Conservation (phyloP, 345 rosid species). For the Geranium brycei region DNA sequence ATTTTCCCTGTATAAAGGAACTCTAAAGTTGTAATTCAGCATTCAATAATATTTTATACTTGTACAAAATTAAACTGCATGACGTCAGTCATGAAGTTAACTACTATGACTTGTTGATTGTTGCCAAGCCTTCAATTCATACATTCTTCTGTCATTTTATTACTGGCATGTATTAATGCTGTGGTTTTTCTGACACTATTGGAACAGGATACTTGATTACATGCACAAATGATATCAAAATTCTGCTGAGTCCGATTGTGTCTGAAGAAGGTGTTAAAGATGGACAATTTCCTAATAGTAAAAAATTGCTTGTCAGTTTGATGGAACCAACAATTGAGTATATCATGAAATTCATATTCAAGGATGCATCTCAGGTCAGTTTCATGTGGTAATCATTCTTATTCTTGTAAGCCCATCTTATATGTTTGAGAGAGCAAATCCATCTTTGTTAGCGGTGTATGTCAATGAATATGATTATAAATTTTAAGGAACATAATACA, state of each 20-base stretch:
- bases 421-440: not conserved
- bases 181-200: slow-evolving; percentile 10
- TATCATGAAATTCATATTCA: slow-evolving; percentile 52
- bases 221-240: slow-evolving; percentile 52
- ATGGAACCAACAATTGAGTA: slow-evolving; percentile 77
- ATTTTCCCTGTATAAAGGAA: too few relatives aligned
- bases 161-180: slow-evolving; percentile 5
- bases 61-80: too few relatives aligned
- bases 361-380: slow-evolving; percentile 59
- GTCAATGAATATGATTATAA: not conserved
- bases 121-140: not conserved
- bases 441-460: not conserved
- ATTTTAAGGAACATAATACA: not conserved
- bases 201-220: slow-evolving; percentile 43
- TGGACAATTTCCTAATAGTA: slow-evolving; percentile 31
- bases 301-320: slow-evolving; percentile 42
- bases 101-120: too few relatives aligned
- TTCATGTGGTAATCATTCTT: slow-evolving; percentile 4
- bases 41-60: too few relatives aligned
- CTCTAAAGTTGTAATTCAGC: too few relatives aligned
- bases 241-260: slow-evolving; percentile 31
- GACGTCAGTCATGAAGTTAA: too few relatives aligned
- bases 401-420: not conserved
- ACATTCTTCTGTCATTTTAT: not conserved
- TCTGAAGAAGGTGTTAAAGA: slow-evolving; percentile 23